Percentiles rank a stretch among this genome's conserved stretches.
These are phyloP conservation scores for Neonectria faginata DNA, from an alignment of 2,329 filamentous ascomycete genomes.

Conservation along the genomic window DNA sequence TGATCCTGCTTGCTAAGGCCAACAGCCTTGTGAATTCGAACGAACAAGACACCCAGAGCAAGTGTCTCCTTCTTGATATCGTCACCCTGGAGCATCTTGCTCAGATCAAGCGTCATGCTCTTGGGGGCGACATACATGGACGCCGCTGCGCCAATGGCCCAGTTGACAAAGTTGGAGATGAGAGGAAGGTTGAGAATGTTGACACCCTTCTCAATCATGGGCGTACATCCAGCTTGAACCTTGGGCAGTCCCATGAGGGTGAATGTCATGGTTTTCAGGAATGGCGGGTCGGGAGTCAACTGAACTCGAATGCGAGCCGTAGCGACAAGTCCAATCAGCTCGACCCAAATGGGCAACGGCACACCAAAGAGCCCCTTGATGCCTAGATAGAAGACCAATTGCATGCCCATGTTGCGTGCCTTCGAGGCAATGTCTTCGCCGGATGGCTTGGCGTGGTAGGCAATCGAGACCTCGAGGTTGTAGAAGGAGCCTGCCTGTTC, in stretches of 20 bases:
- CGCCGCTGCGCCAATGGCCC: conserved; percentile 87
- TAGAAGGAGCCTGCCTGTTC: conserved; percentile 94
- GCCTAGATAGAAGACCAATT: conserved; percentile 92
- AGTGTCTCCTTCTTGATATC: conserved; percentile 90
- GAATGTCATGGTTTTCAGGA: conserved; percentile 90
- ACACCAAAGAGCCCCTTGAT: conserved; percentile 90
- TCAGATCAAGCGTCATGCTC: conserved; percentile 90
- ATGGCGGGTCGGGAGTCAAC: conserved; percentile 90
- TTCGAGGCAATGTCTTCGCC: conserved; percentile 79
- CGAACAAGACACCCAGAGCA: conserved; percentile 89
- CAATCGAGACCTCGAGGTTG: conserved; percentile 90
- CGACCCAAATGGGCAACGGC: conserved; percentile 87
- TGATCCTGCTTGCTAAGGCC: conserved; percentile 92
- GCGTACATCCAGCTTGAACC: conserved; percentile 88
- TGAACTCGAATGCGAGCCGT: conserved; percentile 86
- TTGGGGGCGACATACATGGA: conserved; percentile 96
- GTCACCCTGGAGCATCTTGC: conserved; percentile 91
- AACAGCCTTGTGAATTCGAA: conserved; percentile 88
- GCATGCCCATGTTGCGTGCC: conserved; percentile 97
- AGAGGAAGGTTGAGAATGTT: conserved; percentile 92
- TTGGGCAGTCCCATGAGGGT: conserved; percentile 95
- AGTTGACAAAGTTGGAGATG: conserved; percentile 97
- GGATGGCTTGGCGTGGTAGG: conserved; percentile 87
- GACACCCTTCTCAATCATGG: conserved; percentile 90
- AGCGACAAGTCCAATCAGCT: conserved; percentile 89